Evolutionary conservation across 768 basidiomycete species (phyloP).

Genomic region (Termitomyces sp.): DNA sequence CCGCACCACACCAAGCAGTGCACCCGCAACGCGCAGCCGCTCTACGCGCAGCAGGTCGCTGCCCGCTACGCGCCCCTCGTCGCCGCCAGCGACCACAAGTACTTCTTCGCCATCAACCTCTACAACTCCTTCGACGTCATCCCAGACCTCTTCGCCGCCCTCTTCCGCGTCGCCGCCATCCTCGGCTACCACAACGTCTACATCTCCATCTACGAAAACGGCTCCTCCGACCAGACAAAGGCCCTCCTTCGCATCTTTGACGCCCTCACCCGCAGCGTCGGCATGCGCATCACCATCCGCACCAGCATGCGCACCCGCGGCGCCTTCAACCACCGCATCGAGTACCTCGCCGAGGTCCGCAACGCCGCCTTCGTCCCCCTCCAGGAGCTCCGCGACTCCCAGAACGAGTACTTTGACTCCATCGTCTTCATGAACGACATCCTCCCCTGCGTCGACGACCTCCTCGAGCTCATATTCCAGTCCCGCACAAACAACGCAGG

Average conservation of each 20-base stretch:
- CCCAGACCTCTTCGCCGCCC: conserved; percentile 93
- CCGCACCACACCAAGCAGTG: conserved; percentile 94
- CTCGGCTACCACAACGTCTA: conserved; percentile 98
- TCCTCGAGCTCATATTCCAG: conserved; percentile 98
- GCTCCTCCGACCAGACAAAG: conserved; percentile 98
- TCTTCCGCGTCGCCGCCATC: conserved; percentile 89
- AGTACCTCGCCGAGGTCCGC: conserved; percentile 99
- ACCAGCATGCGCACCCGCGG: conserved; percentile 91
- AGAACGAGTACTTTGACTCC: conserved; percentile 93
- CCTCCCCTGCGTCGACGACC: conserved; percentile 94
- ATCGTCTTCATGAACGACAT: conserved; percentile 99
- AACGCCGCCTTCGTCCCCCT: conserved; percentile 95
- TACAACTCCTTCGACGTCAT: conserved; percentile 99
- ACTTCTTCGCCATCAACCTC: conserved; percentile 98
- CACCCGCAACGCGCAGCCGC: conserved; percentile 75
- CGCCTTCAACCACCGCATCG: conserved; percentile 98
- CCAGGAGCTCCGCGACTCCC: conserved; percentile 86
- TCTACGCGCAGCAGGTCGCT: conserved; percentile 79
- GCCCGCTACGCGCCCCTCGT: conserved; percentile 84
- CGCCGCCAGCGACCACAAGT: conserved; percentile 76
- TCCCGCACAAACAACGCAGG: conserved; percentile 90
- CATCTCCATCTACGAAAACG: conserved; percentile 99
- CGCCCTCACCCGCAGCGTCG: conserved; percentile 83
- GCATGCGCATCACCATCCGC: conserved; percentile 89
- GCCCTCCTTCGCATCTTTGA: conserved; percentile 94